phyloP scores from a whole-genome alignment of 164 flowering plant genomes.

The Santalum album region DNA sequence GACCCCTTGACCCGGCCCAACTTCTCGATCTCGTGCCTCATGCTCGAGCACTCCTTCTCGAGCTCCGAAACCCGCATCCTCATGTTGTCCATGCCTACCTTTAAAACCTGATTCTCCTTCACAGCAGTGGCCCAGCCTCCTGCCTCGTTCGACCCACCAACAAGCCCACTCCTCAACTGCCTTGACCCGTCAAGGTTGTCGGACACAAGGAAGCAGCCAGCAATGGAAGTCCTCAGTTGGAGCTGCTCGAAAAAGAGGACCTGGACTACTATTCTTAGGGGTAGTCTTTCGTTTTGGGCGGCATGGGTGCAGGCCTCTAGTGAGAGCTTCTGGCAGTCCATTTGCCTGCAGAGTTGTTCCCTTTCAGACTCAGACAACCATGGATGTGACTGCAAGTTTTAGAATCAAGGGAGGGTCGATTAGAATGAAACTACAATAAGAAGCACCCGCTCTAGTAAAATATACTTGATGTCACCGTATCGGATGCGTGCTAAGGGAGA shows the following conservation, averaged over 20 bases:
- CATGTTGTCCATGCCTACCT: slow-evolving; percentile 97
- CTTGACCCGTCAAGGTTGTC: slow-evolving; percentile 88
- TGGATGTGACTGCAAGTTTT: slow-evolving; percentile 70
- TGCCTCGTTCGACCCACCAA: slow-evolving; percentile 40
- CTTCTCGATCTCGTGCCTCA: slow-evolving; percentile 87
- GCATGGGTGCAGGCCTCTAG: slow-evolving; percentile 98
- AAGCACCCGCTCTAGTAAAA: not conserved
- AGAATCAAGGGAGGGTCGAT: not conserved
- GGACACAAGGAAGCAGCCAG: slow-evolving; percentile 86
- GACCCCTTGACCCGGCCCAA: slow-evolving; percentile 42
- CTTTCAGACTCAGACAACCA: slow-evolving; percentile 87
- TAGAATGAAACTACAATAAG: not conserved
- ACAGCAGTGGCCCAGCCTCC: slow-evolving; percentile 77
- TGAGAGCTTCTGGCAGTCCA: slow-evolving; percentile 97
- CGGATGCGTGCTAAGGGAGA: too few species aligned
- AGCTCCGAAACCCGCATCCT: slow-evolving; percentile 82
- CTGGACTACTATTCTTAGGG: slow-evolving; percentile 81
- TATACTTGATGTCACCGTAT: not conserved
- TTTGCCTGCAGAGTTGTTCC: slow-evolving; percentile 77
- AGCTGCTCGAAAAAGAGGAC: slow-evolving; percentile 97
- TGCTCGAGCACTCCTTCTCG: slow-evolving; percentile 81
- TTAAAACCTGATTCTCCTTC: slow-evolving; percentile 79
- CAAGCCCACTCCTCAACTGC: slow-evolving; percentile 62
- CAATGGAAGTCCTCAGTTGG: slow-evolving; percentile 80
- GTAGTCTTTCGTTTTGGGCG: slow-evolving; percentile 92